Percentiles rank a stretch among this genome's conserved stretches.
Conservation (phyloP, 805 yeast genomes). For the Blastobotrys parvus region DNA sequence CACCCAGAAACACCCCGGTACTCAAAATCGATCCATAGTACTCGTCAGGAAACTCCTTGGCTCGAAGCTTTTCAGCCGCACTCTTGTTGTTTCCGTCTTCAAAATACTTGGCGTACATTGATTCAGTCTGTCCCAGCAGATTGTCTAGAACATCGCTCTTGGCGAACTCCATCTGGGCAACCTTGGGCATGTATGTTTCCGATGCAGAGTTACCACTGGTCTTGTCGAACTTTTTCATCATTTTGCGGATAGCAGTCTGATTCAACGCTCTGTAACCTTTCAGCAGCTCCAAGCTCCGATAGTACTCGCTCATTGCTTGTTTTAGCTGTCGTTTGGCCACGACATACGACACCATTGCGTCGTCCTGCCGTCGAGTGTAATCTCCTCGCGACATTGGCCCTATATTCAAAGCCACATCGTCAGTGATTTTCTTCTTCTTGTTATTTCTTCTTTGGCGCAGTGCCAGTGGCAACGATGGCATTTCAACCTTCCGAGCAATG, state of each 20-base stretch:
- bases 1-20: conserved; percentile 64
- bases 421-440: conserved; percentile 5
- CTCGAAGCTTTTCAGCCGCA: conserved; percentile 61
- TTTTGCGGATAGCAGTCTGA: conserved; percentile 81
- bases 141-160: conserved; percentile 61
- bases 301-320: conserved; percentile 61
- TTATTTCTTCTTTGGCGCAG: too few relatives aligned
- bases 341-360: conserved; percentile 43
- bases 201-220: conserved; percentile 40
- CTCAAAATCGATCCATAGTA: conserved; percentile 39
- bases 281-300: conserved; percentile 61
- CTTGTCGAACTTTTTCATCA: conserved; percentile 87
- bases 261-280: conserved; percentile 68
- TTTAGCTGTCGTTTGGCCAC: conserved; percentile 62
- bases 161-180: conserved; percentile 50
- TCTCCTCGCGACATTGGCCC: conserved; percentile 31
- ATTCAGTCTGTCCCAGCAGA: conserved; percentile 55
- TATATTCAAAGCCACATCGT: too few relatives aligned
- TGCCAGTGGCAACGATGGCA: conserved; percentile 16
- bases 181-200: conserved; percentile 45
- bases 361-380: conserved; percentile 33
- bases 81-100: conserved; percentile 65
- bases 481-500: conserved; percentile 11
- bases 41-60: conserved; percentile 32
- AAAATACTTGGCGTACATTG: conserved; percentile 54